Evolutionary conservation across 208 protist genomes (phyloP), one percentile per base, ranked within the genome.

Genomic region (Leishmania mexicana): DNA sequence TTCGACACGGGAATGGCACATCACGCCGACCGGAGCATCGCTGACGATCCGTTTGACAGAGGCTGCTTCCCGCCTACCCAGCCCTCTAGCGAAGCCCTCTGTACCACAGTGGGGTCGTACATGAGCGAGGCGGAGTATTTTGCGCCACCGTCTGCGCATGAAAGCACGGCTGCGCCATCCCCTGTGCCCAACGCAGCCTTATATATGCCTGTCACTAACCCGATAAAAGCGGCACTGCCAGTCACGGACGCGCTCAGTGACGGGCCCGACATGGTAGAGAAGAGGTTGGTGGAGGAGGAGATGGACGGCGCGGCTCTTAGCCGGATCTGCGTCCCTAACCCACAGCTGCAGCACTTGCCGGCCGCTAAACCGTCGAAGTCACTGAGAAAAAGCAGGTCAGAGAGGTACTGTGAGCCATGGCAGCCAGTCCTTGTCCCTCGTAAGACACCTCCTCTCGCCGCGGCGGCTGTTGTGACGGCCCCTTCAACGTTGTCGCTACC

Each of bases 381-480:
- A 4, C 31, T 3, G 5, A 40, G 53, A 40, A 75, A 67, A 35
- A 47, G 57, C 40, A 54, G 76, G 3, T 81, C 84, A 45, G 49
- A 75, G n/a, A 62, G 78, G 2, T 87, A 87, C 76, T 78, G 64
- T 53, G 84, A 87, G 64, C 84, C 84, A 19, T 87, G 84, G 79
- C 84, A 87, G 71, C 84, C 84, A 4, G 74, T 87, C 31, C 62
- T 79, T 21, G 80, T 71, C 24, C 28, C 79, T 28, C n/a, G 10
- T 11, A 47, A 68, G 54, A 1, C 24, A 38, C 4, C 57, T 72
- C 67, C 47, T 54, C 42, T 57, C 28, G 45, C 19, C 35, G 57
- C 42, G 17, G 73, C 74, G 40, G 75, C 65, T 19, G 51, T 47
- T 7, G 40, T 28, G 45, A 74, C 53, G 38, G 19, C 11, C 28